Evolutionary conservation across 2,329 filamentous ascomycete genomes (phyloP).

Genomic region (Aschersonia sp.): DNA sequence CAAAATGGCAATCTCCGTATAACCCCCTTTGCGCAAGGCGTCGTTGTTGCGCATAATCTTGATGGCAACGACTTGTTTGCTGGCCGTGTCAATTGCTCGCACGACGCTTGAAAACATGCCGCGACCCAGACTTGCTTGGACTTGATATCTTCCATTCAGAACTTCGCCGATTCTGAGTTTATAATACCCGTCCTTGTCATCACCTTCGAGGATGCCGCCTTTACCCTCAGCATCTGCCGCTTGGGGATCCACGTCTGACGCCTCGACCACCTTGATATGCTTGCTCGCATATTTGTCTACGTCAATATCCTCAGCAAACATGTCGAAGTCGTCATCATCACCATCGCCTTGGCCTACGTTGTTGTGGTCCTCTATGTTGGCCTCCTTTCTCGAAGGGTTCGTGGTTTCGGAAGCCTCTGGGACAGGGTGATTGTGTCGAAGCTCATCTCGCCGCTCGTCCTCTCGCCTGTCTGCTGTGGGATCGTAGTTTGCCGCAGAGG

Average conservation of each 20-base stretch:
- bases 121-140: slow-evolving; percentile 75
- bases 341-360: slow-evolving; percentile 31
- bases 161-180: slow-evolving; percentile 87
- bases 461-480: slow-evolving; percentile 80
- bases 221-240: slow-evolving; percentile 47
- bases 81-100: slow-evolving; percentile 65
- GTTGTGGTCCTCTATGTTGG: slow-evolving; percentile 4
- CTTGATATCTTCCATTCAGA: slow-evolving; percentile 76
- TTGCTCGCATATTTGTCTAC: slow-evolving; percentile 49
- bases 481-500: slow-evolving; percentile 88
- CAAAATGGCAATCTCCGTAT: slow-evolving; percentile 88
- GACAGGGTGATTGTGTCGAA: slow-evolving; percentile 42
- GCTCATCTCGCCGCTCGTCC: slow-evolving; percentile 57
- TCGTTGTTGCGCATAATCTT: slow-evolving; percentile 98
- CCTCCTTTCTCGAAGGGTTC: background rate
- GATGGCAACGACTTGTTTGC: slow-evolving; percentile 71
- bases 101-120: slow-evolving; percentile 98
- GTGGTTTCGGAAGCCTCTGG: slow-evolving; percentile 22
- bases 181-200: slow-evolving; percentile 93
- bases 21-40: slow-evolving; percentile 76
- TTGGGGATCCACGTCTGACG: slow-evolving; percentile 25
- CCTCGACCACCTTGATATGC: slow-evolving; percentile 22
- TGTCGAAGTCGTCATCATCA: slow-evolving; percentile 63
- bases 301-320: slow-evolving; percentile 77
- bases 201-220: slow-evolving; percentile 76